Percentiles rank a stretch among this genome's conserved stretches.
These are phyloP conservation scores for Paxillus involutus DNA, from an alignment of 768 basidiomycete species.

Conservation along the genomic window DNA sequence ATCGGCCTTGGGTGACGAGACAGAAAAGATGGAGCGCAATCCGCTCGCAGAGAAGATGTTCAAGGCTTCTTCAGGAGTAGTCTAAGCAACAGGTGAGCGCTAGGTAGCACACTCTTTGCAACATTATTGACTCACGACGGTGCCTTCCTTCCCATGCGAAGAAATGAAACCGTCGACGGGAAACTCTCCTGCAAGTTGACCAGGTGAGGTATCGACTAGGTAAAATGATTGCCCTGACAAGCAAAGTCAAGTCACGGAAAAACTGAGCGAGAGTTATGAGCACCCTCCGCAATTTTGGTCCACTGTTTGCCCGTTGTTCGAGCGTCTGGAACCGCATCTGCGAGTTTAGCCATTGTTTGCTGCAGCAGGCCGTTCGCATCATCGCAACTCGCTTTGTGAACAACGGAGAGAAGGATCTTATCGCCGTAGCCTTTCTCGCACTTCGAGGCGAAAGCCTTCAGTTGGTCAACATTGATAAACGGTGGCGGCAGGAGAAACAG, in stretches of 20 bases:
- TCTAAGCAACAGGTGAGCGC: constrained; percentile 29
- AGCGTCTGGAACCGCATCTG: constrained; percentile 12
- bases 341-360: constrained; percentile 7
- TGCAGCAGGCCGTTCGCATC: constrained; percentile 8
- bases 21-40: constrained; percentile 45
- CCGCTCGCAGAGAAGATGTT: constrained; percentile 45
- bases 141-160: constrained; percentile 3
- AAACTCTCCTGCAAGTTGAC: constrained; percentile 6
- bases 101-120: background rate
- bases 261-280: background rate
- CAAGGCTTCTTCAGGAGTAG: constrained; percentile 39
- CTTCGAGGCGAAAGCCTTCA: constrained; percentile 17
- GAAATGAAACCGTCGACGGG: constrained; percentile 17
- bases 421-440: constrained; percentile 30
- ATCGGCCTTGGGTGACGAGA: constrained; percentile 28
- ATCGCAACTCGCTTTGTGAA: constrained; percentile 9
- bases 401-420: constrained; percentile 23
- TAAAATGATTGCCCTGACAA: constrained; percentile 14
- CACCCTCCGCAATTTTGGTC: constrained; percentile 24
- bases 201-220: constrained; percentile 12
- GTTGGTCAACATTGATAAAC: constrained; percentile 8
- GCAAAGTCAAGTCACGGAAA: background rate
- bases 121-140: constrained; percentile 9
- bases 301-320: constrained; percentile 7
- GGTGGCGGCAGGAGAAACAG: constrained; percentile 24